Conservation (phyloP, 1,284 basidiomycete genomes). For the Sanghuangporus weigelae region DNA sequence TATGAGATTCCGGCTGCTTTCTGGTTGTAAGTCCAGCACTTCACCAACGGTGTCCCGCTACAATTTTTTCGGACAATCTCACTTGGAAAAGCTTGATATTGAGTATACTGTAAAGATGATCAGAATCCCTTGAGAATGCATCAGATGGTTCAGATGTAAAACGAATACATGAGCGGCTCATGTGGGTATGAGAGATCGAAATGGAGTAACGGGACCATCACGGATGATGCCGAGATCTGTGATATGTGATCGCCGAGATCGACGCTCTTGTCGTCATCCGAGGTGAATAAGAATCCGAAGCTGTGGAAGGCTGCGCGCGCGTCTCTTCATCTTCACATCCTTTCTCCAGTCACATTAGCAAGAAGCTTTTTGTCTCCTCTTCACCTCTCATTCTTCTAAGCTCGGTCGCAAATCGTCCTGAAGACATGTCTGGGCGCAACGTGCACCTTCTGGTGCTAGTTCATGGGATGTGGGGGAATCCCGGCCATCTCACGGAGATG, state of each 20-base stretch:
- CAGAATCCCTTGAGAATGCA: neutral
- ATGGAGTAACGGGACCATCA: neutral
- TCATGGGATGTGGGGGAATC: conserved; percentile 85
- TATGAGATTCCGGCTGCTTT: no score
- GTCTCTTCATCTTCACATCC: neutral
- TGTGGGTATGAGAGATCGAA: no score
- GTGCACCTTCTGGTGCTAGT: conserved; percentile 64
- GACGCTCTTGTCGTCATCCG: neutral
- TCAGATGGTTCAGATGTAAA: neutral
- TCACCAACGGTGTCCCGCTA: no score
- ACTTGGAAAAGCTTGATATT: no score
- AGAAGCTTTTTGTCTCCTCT: neutral
- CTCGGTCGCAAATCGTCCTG: neutral
- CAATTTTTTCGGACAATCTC: no score
- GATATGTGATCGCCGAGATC: neutral
- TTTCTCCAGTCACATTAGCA: neutral
- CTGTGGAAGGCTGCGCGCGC: no score
- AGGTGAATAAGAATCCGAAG: neutral
- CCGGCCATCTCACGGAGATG: conserved; percentile 45
- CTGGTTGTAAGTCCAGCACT: no score
- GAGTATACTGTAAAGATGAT: neutral
- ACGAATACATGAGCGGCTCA: neutral
- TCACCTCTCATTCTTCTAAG: neutral
- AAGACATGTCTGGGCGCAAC: conserved; percentile 5
- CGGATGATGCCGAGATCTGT: neutral